Evolutionary conservation across 208 protist species (phyloP).

Genomic region (Leishmania tropica): DNA sequence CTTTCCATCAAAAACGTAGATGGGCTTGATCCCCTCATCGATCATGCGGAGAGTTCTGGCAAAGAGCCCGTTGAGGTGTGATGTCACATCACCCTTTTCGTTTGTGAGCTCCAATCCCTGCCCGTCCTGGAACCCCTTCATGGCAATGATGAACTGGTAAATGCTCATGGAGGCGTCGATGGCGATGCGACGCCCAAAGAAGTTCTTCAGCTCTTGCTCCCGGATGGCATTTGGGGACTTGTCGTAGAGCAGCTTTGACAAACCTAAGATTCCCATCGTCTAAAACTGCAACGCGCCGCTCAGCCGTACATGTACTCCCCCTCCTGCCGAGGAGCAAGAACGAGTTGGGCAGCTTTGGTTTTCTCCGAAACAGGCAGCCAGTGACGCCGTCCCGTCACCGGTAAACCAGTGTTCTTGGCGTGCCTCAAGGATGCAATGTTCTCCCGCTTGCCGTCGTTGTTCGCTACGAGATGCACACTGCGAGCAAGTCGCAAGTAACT

Average conservation of each 20-base stretch:
- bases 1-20: constrained; percentile 99
- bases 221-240: constrained; percentile 89
- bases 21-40: constrained; percentile 97
- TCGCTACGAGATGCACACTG: not conserved
- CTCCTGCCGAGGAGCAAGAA: not conserved
- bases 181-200: constrained; percentile 98
- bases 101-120: constrained; percentile 95
- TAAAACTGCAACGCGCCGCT: not conserved
- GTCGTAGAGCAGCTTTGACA: constrained; percentile 97
- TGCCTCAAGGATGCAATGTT: not conserved
- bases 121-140: constrained; percentile 90
- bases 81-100: constrained; percentile 96
- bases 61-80: constrained; percentile 98
- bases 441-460: too few species aligned
- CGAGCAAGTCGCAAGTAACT: not conserved
- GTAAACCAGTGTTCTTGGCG: not conserved
- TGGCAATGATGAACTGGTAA: constrained; percentile 99
- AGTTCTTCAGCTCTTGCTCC: constrained; percentile 96
- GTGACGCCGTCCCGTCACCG: not conserved
- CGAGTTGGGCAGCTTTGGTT: not conserved
- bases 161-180: constrained; percentile 99
- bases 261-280: constrained; percentile 97
- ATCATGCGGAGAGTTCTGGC: constrained; percentile 98
- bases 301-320: not conserved
- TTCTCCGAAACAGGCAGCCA: not conserved